Evolutionary conservation across 495 filamentous ascomycete species (phyloP).

Genomic region (Hypoxylon perforatum): DNA sequence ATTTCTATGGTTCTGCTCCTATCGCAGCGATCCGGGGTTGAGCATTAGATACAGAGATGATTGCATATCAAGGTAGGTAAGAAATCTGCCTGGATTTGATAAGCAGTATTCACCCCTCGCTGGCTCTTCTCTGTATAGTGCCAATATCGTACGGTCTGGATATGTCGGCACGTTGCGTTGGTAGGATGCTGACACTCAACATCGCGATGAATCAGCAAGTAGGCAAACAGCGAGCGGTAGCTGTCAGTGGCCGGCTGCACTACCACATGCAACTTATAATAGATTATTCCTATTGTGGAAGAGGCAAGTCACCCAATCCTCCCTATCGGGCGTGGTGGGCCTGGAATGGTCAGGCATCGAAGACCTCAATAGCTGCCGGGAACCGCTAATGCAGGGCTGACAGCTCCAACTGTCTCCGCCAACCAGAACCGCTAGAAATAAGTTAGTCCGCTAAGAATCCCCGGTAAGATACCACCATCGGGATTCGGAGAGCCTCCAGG

Average conservation of each 20-base stretch:
- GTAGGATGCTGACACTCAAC: too few species aligned
- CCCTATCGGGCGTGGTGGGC: background rate
- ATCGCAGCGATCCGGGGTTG: conserved; percentile 13
- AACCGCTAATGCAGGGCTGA: conserved; percentile 33
- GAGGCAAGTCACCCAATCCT: background rate
- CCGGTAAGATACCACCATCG: conserved; percentile 6
- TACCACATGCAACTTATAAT: background rate
- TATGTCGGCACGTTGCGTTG: background rate
- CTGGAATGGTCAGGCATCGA: background rate
- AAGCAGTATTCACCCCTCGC: background rate
- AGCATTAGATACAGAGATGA: background rate
- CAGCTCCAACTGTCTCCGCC: background rate
- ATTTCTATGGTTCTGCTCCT: background rate
- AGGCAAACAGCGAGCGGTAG: too few species aligned
- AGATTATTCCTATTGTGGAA: background rate
- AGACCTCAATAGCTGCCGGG: background rate
- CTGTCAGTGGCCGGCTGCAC: too few species aligned
- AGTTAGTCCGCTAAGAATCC: conserved; percentile 24
- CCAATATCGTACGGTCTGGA: background rate
- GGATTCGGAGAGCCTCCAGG: background rate
- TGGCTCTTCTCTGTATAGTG: background rate
- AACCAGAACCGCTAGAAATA: background rate
- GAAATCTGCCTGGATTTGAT: background rate
- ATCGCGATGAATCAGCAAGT: conserved; percentile 6
- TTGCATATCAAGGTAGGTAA: background rate